Conservation (phyloP, 2,329 filamentous ascomycete genomes). For the Fusarium palustre region DNA sequence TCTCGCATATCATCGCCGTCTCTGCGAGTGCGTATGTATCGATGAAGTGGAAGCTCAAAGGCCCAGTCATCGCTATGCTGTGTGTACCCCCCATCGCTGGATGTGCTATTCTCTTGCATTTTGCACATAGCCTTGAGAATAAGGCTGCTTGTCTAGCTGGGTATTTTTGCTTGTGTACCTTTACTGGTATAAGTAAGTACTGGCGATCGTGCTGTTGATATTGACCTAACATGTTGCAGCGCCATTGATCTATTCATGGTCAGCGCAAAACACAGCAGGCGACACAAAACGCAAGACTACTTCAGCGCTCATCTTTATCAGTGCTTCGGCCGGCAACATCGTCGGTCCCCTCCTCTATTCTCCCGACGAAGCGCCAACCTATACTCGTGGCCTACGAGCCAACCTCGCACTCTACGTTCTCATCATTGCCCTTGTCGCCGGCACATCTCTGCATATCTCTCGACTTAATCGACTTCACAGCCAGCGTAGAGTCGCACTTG, state of each 20-base stretch:
- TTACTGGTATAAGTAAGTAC: conserved; percentile 57
- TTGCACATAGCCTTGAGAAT: conserved; percentile 59
- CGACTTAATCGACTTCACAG: conserved; percentile 68
- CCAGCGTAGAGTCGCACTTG: conserved; percentile 64
- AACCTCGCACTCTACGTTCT: conserved; percentile 72
- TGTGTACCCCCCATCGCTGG: conserved; percentile 69
- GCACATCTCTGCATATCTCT: conserved; percentile 60
- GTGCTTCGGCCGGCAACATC: conserved; percentile 74
- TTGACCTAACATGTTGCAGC: conserved; percentile 48
- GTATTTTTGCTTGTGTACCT: conserved; percentile 70
- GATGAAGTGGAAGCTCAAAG: conserved; percentile 67
- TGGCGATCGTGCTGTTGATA: conserved; percentile 24
- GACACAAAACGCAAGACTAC: conserved; percentile 77
- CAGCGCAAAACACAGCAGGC: conserved; percentile 72
- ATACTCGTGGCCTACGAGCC: conserved; percentile 65
- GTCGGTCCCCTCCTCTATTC: conserved; percentile 74
- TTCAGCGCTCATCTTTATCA: conserved; percentile 73
- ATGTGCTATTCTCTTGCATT: conserved; percentile 64
- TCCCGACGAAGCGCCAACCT: conserved; percentile 57
- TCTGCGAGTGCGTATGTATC: conserved; percentile 67
- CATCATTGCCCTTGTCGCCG: conserved; percentile 63
- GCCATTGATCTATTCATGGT: conserved; percentile 71
- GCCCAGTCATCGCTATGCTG: conserved; percentile 64
- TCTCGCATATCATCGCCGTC: conserved; percentile 69
- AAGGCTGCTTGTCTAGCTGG: conserved; percentile 64